Base-by-base conservation (phyloP, 2,329 filamentous ascomycete species). In the Pseudogymnoascus destructans region DNA sequence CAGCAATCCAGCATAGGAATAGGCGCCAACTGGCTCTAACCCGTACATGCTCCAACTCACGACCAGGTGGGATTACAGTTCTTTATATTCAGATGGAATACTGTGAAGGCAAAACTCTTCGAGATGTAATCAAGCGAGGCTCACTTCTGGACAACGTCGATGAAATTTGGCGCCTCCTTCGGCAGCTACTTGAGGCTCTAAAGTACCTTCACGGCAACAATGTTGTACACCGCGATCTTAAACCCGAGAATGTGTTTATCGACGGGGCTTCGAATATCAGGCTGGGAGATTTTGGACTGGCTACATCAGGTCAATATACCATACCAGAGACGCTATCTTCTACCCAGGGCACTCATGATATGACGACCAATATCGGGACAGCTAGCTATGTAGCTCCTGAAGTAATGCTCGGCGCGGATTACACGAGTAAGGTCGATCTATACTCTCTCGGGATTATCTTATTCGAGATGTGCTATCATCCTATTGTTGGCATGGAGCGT, bases 241-340 rank as follows among this genome's bases (percentile, higher is more conserved):
- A 98, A 69, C 93, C 93, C 0, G 93, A 97, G 68, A 98, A 98
- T 64, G 85, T 98, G 27, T 98, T 98, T 72, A 95, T 98, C 63
- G 92, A 97, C 66, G 82, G 86, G 6, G 80, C 85, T 2, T 56
- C 54, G 32, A 93, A 95, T 65, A 90, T 95, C 35, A 93, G 95
- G 64, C 96, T 98, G 64, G 93, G 93, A 42, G 93, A 98, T 67
- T 97, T 98, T 70, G 93, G 93, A 3, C 77, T 98, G 33, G 93
- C 93, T 15, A 97, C 91, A 0, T 93, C 86, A 62, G 89, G 89
- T 0, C 89, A 95, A 65, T 84, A 87, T 63, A 79, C 82, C 2
- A 72, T 78, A 4, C 66, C 70, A 10, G 85, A 87, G 61, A 82
- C 77, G 66, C 71, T 65, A 11, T 63, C 64, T 8, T 59, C 65